These are phyloP conservation scores for Erysimum cheiranthoides DNA, from an alignment of 345 rosid species.

Conservation along the genomic window DNA sequence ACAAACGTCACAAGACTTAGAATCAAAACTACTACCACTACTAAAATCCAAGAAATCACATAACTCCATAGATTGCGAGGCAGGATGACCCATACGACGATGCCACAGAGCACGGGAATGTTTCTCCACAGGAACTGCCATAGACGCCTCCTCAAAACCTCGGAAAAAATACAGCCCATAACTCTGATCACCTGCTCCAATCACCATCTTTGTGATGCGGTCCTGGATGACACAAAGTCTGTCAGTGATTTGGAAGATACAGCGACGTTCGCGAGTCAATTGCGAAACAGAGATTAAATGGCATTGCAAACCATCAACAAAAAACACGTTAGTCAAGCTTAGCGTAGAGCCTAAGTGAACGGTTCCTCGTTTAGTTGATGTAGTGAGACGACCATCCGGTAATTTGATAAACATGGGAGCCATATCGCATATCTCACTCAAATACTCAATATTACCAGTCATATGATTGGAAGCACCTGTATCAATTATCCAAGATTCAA, in stretches of 20 bases:
- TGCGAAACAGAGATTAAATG: background rate
- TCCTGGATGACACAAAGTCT: background rate
- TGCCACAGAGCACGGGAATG: background rate
- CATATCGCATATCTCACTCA: background rate
- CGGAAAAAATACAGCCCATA: background rate
- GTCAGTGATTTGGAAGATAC: background rate
- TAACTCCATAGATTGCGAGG: background rate
- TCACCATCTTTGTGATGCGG: background rate
- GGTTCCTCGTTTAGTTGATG: fast-evolving
- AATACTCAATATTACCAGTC: background rate
- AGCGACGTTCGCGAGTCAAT: background rate
- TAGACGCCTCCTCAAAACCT: fast-evolving
- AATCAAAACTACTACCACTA: background rate
- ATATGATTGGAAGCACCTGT: background rate
- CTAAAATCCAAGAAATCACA: background rate
- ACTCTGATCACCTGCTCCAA: background rate
- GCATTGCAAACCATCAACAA: background rate
- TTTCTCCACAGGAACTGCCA: fast-evolving
- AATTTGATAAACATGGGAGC: background rate
- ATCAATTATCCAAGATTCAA: background rate
- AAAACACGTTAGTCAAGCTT: background rate
- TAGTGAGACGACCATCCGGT: background rate
- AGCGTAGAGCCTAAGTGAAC: too few species aligned
- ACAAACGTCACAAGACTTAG: background rate
- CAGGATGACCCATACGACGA: background rate